Conservation (phyloP, 805 yeast species). For the Metschnikowia lachancei region DNA sequence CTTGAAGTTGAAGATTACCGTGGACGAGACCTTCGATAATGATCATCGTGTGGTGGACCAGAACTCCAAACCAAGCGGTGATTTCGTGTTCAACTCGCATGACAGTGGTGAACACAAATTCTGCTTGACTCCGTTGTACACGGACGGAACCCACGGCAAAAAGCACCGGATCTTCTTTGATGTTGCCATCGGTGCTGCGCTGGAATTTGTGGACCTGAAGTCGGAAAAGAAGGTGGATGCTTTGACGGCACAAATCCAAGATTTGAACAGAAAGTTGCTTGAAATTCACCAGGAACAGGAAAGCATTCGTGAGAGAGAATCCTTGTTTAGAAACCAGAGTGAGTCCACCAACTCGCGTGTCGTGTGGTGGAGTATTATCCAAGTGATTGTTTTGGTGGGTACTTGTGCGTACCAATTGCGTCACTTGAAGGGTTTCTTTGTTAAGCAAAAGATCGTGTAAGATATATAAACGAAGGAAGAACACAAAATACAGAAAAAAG, state of each 20-base stretch:
- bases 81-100: slow-evolving; percentile 75
- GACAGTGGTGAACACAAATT: slow-evolving; percentile 84
- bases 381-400: slow-evolving; percentile 60
- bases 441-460: slow-evolving; percentile 80
- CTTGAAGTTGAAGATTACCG: slow-evolving; percentile 54
- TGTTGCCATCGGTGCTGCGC: slow-evolving; percentile 63
- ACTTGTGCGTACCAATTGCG: slow-evolving; percentile 76
- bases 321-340: slow-evolving; percentile 69
- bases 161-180: slow-evolving; percentile 72
- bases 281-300: slow-evolving; percentile 65
- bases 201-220: slow-evolving; percentile 59
- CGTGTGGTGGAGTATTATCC: slow-evolving; percentile 70
- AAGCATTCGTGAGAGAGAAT: slow-evolving; percentile 73
- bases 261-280: slow-evolving; percentile 54
- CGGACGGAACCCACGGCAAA: slow-evolving; percentile 68
- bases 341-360: slow-evolving; percentile 75
- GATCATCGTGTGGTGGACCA: slow-evolving; percentile 76
- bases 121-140: slow-evolving; percentile 59
- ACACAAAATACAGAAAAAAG: not conserved
- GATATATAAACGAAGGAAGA: not conserved
- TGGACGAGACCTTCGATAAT: slow-evolving; percentile 64
- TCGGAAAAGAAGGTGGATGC: slow-evolving; percentile 53
- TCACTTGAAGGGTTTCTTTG: slow-evolving; percentile 77
- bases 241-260: slow-evolving; percentile 54
- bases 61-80: slow-evolving; percentile 56